Evolutionary conservation across 2,329 filamentous ascomycete genomes (phyloP).

Genomic region (Phaeophleospora eucalypticola): DNA sequence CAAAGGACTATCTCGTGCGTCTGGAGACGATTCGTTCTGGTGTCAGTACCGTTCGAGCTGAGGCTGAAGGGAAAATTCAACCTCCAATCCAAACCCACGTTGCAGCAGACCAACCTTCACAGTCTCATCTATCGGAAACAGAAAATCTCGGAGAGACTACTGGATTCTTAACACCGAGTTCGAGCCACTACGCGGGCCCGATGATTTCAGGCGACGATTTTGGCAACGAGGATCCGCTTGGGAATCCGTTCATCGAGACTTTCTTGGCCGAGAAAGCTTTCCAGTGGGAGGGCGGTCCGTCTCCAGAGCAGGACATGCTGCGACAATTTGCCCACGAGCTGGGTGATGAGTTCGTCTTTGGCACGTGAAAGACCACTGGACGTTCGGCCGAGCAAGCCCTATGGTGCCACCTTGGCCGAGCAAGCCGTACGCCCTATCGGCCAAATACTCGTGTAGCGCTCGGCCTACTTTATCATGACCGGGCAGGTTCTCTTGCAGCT

Average conservation of each 20-base stretch:
- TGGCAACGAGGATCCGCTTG: constrained; percentile 14
- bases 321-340: constrained; percentile 19
- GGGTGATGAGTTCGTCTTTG: constrained; percentile 14
- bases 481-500: background rate
- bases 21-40: constrained; percentile 30
- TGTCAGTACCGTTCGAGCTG: constrained; percentile 1
- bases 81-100: too few species aligned
- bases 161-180: background rate
- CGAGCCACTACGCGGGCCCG: background rate
- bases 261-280: constrained; percentile 21
- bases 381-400: too few species aligned
- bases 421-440: too few species aligned
- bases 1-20: constrained; percentile 41
- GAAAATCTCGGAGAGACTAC: too few species aligned
- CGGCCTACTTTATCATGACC: background rate
- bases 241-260: constrained; percentile 21
- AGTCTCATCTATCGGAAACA: too few species aligned
- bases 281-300: constrained; percentile 17
- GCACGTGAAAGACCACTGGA: constrained; percentile 11
- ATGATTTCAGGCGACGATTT: constrained; percentile 7
- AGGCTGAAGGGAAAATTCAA: constrained; percentile 4
- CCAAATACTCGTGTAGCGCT: too few species aligned
- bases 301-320: constrained; percentile 14
- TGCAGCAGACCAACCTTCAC: too few species aligned
- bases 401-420: too few species aligned